phyloP scores from a whole-genome alignment of 495 filamentous ascomycete species.

The Neurospora sp. region DNA sequence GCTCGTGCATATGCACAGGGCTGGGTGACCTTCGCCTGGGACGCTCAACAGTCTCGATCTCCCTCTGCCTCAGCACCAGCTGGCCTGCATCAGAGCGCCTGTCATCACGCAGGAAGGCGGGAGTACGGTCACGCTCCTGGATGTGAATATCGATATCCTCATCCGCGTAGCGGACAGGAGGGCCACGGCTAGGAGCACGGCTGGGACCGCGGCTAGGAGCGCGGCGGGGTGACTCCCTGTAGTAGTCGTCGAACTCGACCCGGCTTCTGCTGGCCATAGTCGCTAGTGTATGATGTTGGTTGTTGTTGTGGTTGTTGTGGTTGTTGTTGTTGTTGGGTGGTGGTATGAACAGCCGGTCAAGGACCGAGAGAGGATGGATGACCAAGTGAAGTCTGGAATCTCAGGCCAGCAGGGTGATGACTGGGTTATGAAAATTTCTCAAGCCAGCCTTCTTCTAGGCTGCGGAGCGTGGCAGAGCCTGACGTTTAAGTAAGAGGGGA shows the following conservation, averaged over 20 bases:
- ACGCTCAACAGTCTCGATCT: constrained; percentile 35
- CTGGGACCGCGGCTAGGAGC: constrained; percentile 16
- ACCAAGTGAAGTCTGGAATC: background rate
- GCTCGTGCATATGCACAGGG: constrained; percentile 29
- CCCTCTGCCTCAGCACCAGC: constrained; percentile 35
- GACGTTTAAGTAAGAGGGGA: background rate
- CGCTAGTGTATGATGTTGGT: constrained; percentile 4
- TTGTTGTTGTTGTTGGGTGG: background rate
- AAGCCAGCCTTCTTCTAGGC: background rate
- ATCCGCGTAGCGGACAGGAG: constrained; percentile 26
- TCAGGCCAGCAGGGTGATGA: background rate
- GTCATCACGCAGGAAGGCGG: constrained; percentile 30
- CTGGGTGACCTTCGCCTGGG: constrained; percentile 32
- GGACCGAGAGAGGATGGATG: background rate
- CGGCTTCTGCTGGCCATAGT: constrained; percentile 22
- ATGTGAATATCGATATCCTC: constrained; percentile 27
- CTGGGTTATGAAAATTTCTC: background rate
- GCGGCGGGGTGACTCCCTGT: constrained; percentile 19
- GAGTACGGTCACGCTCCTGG: constrained; percentile 29
- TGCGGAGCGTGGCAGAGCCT: background rate
- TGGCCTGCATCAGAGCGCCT: constrained; percentile 28
- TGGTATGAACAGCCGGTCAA: constrained; percentile 1
- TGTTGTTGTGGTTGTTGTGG: constrained; percentile 2
- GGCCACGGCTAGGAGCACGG: constrained; percentile 14
- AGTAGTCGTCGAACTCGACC: constrained; percentile 35